A percentile compares a stretch with the other conserved stretches of the same genome.
Evolutionary conservation across 202 grass and related monocot genomes (phyloP).

Genomic region (Brachypodium distachyon): DNA sequence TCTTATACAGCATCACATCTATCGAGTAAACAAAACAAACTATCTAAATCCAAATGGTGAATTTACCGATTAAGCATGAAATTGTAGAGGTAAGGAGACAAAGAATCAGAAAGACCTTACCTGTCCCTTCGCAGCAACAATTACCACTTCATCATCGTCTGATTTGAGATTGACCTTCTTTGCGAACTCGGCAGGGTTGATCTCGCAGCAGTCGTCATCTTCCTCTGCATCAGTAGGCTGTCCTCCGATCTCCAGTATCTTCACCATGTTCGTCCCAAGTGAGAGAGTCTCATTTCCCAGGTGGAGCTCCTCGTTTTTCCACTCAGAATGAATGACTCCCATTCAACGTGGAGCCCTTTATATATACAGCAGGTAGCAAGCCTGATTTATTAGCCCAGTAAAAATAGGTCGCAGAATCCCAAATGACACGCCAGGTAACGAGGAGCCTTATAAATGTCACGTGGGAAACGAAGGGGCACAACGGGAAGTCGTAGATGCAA

Average conservation of each 20-base stretch:
- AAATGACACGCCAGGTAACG: slow-evolving; percentile 1
- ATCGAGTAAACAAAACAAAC: background rate
- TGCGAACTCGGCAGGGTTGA: slow-evolving; percentile 27
- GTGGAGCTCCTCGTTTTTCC: background rate
- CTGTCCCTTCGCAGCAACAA: slow-evolving; percentile 43
- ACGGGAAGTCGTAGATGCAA: background rate
- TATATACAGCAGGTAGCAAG: slow-evolving; percentile 11
- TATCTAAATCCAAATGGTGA: background rate
- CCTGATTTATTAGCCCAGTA: background rate
- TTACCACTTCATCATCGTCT: slow-evolving; percentile 44
- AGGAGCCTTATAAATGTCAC: slow-evolving; percentile 14
- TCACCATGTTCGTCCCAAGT: slow-evolving; percentile 1
- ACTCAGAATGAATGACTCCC: background rate
- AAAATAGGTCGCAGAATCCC: slow-evolving; percentile 17
- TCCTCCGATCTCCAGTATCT: slow-evolving; percentile 12
- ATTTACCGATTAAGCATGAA: background rate
- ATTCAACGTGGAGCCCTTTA: background rate
- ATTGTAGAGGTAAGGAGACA: background rate
- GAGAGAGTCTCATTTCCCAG: no score
- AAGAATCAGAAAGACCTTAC: background rate
- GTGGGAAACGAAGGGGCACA: slow-evolving; percentile 11
- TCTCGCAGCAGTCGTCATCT: slow-evolving; percentile 51
- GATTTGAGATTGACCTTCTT: slow-evolving; percentile 23
- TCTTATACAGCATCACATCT: background rate
- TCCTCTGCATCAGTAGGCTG: background rate